Evolutionary conservation across 2,329 filamentous ascomycete genomes (phyloP).

Genomic region (Fusarium papillatum): DNA sequence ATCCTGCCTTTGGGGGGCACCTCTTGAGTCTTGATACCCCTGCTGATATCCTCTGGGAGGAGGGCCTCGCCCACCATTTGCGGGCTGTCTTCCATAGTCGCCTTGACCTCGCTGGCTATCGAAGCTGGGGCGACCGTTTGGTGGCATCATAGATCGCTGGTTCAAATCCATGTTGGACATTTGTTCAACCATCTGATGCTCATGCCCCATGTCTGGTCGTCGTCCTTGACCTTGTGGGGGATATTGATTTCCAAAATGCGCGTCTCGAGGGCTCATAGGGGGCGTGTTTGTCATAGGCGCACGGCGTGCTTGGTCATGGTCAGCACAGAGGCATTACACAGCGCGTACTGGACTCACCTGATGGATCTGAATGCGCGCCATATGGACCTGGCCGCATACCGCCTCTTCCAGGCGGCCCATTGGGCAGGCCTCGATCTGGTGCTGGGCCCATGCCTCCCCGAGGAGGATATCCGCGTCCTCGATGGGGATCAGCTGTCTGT

Average conservation of each 20-base stretch:
- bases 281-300: conserved; percentile 48
- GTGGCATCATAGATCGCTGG: conserved; percentile 39
- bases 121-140: conserved; percentile 38
- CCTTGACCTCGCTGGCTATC: conserved; percentile 45
- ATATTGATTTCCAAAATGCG: conserved; percentile 42
- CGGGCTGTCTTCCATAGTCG: conserved; percentile 43
- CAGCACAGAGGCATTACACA: conserved; percentile 18
- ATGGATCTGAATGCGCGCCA: conserved; percentile 57
- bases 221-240: conserved; percentile 34
- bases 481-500: conserved; percentile 53
- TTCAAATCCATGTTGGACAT: conserved; percentile 54
- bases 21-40: conserved; percentile 45
- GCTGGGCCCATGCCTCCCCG: conserved; percentile 49
- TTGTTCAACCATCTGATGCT: conserved; percentile 49
- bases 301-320: conserved; percentile 43
- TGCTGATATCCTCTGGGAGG: conserved; percentile 51
- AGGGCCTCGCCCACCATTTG: conserved; percentile 43
- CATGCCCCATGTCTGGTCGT: conserved; percentile 42
- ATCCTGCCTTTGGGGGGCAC: conserved; percentile 45
- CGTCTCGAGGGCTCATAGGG: conserved; percentile 45
- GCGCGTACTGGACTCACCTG: conserved; percentile 48
- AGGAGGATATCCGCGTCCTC: conserved; percentile 54
- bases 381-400: conserved; percentile 57
- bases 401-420: conserved; percentile 51
- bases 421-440: conserved; percentile 41